Evolutionary conservation across 176 grass and related monocot species (phyloP).

Genomic region (Neostapfia colusana): DNA sequence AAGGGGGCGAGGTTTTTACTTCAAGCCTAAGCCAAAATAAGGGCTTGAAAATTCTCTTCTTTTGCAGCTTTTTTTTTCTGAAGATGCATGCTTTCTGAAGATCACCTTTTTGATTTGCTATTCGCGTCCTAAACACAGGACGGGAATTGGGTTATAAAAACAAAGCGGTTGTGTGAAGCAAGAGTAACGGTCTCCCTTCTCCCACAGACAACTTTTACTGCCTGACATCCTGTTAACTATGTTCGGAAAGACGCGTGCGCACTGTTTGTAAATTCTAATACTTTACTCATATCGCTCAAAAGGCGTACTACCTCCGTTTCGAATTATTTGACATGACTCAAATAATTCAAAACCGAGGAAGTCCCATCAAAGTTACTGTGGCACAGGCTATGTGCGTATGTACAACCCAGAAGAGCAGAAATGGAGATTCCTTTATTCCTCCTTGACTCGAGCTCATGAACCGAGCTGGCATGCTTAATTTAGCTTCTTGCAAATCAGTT

Average conservation of each 20-base stretch:
- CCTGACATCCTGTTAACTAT: background rate
- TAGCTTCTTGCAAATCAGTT: background rate
- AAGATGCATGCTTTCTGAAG: background rate
- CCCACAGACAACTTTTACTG: background rate
- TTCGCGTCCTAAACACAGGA: background rate
- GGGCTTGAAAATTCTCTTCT: background rate
- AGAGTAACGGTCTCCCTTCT: background rate
- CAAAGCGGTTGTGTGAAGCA: conserved; percentile 1
- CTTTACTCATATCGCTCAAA: too few relatives aligned
- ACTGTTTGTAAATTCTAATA: background rate
- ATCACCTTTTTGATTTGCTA: background rate
- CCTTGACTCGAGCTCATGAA: background rate
- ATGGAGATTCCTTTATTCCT: background rate
- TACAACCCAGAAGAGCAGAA: background rate
- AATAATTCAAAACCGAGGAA: too few relatives aligned
- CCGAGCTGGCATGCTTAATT: background rate
- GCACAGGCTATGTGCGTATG: background rate
- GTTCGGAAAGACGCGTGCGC: background rate
- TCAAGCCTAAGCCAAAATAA: conserved; percentile 28
- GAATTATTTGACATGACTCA: too few relatives aligned
- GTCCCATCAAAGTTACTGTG: too few relatives aligned
- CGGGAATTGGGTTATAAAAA: background rate
- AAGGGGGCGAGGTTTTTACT: conserved; percentile 22
- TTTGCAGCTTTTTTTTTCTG: background rate
- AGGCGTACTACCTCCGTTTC: too few relatives aligned